These are phyloP conservation scores for Afroboletus lepidellus DNA, from an alignment of 1,284 basidiomycete species.

Conservation along the genomic window DNA sequence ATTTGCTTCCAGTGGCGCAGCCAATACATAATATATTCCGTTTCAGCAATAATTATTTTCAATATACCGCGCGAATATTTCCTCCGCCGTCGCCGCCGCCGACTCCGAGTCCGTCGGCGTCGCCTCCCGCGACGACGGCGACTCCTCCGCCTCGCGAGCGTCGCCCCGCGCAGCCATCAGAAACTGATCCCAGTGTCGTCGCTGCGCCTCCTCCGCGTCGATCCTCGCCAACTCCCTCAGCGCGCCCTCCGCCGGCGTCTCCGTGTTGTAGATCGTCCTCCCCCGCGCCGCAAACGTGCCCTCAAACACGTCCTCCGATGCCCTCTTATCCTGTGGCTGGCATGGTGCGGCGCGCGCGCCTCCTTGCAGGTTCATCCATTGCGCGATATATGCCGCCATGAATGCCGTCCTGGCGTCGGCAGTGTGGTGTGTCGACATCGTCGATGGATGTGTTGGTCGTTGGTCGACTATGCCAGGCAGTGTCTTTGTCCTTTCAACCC, in stretches of 20 bases:
- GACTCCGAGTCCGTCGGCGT: slow-evolving; percentile 1
- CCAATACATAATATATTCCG: neutral
- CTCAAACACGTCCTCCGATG: neutral
- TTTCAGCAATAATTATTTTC: slow-evolving; percentile 8
- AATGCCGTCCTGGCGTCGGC: slow-evolving; percentile 32
- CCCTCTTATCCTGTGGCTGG: neutral
- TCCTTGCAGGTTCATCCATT: slow-evolving; percentile 10
- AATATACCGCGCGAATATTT: slow-evolving; percentile 44
- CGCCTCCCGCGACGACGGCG: neutral
- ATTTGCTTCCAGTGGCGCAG: slow-evolving; percentile 32
- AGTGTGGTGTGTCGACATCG: slow-evolving; percentile 25
- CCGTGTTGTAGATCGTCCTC: slow-evolving; percentile 31
- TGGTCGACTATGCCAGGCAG: neutral
- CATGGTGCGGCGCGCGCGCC: neutral
- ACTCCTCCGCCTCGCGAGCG: neutral
- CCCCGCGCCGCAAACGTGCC: slow-evolving; percentile 20
- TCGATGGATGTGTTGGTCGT: neutral
- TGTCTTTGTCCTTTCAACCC: neutral
- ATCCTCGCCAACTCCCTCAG: slow-evolving; percentile 19
- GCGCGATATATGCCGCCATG: slow-evolving; percentile 21
- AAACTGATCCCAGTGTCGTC: slow-evolving; percentile 1
- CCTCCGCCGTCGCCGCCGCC: slow-evolving; percentile 18
- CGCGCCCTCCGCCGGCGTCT: neutral
- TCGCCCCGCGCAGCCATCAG: slow-evolving; percentile 8
- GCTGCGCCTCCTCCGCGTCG: slow-evolving; percentile 24